Evolutionary conservation across 305 asterid genomes (phyloP).

Genomic region (Ilex paraguariensis): DNA sequence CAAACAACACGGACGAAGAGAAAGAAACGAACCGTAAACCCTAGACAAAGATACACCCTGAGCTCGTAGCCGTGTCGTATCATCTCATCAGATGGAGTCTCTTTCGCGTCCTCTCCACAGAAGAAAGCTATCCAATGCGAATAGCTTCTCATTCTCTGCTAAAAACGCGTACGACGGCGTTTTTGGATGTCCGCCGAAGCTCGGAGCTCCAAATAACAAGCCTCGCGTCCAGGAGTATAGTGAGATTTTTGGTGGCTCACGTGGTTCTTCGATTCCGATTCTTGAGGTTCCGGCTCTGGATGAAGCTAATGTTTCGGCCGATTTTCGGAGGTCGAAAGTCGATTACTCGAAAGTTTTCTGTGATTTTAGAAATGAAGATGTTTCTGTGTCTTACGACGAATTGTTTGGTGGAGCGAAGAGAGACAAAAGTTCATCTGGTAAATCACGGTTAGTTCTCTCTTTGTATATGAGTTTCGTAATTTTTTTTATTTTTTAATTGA

Average conservation of each 20-base stretch:
- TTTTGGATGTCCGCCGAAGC: slow-evolving; percentile 8
- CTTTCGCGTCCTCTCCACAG: slow-evolving; percentile 60
- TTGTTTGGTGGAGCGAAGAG: slow-evolving; percentile 27
- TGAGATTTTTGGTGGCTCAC: slow-evolving; percentile 63
- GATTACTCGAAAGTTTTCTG: slow-evolving; percentile 79
- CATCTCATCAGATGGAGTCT: slow-evolving; percentile 36
- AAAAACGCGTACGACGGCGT: slow-evolving; percentile 73
- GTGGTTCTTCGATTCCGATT: slow-evolving; percentile 65
- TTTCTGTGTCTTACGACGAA: slow-evolving; percentile 52
- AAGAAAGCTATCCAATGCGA: slow-evolving; percentile 38
- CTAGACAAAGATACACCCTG: slow-evolving; percentile 15
- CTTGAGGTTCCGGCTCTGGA: slow-evolving; percentile 67
- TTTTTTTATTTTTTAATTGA: slow-evolving; percentile 6
- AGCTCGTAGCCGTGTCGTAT: slow-evolving; percentile 14
- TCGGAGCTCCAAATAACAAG: slow-evolving; percentile 17
- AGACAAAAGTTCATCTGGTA: slow-evolving; percentile 9
- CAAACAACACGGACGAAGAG: not conserved
- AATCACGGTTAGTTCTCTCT: slow-evolving; percentile 21
- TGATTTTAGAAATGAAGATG: slow-evolving; percentile 47
- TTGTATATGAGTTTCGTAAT: not conserved
- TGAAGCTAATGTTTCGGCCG: slow-evolving; percentile 28
- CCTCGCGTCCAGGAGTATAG: slow-evolving; percentile 43
- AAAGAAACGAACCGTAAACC: slow-evolving; percentile 13
- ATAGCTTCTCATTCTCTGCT: slow-evolving; percentile 38
- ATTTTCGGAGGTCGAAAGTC: slow-evolving; percentile 29